Evolutionary conservation across 2,329 filamentous ascomycete species (phyloP), one percentile per base, ranked within the genome.

Genomic region (Drechslerella dactyloides): DNA sequence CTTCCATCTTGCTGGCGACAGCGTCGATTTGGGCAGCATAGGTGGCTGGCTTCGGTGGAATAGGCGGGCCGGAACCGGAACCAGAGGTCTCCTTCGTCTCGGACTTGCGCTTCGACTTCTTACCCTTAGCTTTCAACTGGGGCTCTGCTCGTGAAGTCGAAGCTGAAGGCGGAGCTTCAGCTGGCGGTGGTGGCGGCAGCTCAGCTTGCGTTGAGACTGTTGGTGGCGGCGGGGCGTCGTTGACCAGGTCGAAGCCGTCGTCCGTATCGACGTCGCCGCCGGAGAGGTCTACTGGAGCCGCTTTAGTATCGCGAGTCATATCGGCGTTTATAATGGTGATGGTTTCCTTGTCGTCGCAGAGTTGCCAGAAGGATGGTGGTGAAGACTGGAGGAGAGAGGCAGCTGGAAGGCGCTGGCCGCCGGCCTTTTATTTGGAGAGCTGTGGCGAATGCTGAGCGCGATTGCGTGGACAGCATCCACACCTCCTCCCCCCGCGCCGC

Each of bases 161-260:
- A 57, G 35, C 44, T 37, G 37, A 56, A 40, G 24, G 30, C 51
- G 40, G 48, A 51, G 50, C 61, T 27, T 21, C 55, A 40, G 55
- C 48, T 6, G 53, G 21, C n/a, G 54, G 24, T 48, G n/a, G 24
- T 33, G 24, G 7, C n/a, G 53, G 8, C 13, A 44, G 24, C 4
- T 5, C n/a, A 42, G 15, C 15, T 56, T 72, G 68, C 33, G 68
- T 72, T 72, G 68, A 19, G 2, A 60, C 19, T 72, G 68, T 72
- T 72, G 68, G 68, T 63, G 60, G 60, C 60, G 68, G 68, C 23
- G 48, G 53, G 55, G 60, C 68, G 60, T 65, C 60, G 51, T 72
- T 56, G 55, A 72, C 57, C 50, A 72, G 40, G 50, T 72, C 68
- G 37, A 65, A 72, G 33, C 64, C 68, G 37, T 72, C 68, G 15